Conservation (phyloP, 129 eudicot species). For the Pseudognaphalium luteoalbum region DNA sequence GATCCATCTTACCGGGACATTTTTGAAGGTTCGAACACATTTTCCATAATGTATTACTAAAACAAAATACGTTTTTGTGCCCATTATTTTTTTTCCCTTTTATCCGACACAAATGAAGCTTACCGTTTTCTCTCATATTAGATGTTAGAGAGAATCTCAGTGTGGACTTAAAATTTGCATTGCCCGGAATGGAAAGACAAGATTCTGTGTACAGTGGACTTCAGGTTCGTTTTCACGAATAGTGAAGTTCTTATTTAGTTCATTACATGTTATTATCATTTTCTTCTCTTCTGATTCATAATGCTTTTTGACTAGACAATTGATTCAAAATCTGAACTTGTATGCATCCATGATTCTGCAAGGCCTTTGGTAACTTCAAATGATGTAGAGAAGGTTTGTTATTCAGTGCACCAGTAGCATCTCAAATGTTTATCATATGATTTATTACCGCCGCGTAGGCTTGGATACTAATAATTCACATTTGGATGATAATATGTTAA, state of each 20-base stretch:
- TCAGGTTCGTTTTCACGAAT: conserved; percentile 55
- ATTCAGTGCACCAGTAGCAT: conserved; percentile 10
- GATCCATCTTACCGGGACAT: conserved; percentile 95
- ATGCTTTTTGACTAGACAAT: conserved; percentile 48
- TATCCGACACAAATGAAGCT: conserved; percentile 14
- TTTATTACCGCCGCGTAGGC: background rate
- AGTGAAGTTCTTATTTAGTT: background rate
- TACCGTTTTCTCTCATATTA: conserved; percentile 29
- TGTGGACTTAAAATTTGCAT: conserved; percentile 81
- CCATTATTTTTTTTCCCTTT: background rate
- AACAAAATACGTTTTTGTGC: background rate
- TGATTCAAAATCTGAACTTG: conserved; percentile 71
- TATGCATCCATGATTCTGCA: conserved; percentile 98
- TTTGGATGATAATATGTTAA: background rate
- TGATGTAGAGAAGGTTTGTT: conserved; percentile 77
- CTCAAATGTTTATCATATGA: conserved; percentile 3
- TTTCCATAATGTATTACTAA: background rate
- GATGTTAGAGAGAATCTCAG: conserved; percentile 58
- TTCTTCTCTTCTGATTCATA: conserved; percentile 11
- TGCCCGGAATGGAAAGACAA: conserved; percentile 98
- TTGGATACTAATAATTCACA: conserved; percentile 2
- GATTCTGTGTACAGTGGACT: conserved; percentile 98
- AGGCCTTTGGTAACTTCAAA: conserved; percentile 78
- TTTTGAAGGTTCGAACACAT: conserved; percentile 68
- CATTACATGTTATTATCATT: conserved; percentile 15